Conservation (phyloP, 148 eudicot species). For the Dysphania ambrosioides region DNA sequence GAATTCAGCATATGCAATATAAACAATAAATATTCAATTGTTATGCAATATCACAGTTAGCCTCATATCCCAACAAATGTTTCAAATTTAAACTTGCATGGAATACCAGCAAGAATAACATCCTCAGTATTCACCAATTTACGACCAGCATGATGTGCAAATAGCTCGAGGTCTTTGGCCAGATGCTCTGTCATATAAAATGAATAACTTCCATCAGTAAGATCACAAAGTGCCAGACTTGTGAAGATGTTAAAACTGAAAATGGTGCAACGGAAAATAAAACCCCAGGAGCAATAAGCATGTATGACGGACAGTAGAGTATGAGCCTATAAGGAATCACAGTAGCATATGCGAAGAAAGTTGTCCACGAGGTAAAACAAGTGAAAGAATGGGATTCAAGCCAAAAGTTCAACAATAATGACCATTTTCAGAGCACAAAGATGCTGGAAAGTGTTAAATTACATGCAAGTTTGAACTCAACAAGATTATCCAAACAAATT, state of each 20-base stretch:
- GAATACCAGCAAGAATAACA: constrained; percentile 83
- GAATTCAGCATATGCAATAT: not conserved
- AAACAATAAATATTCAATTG: not conserved
- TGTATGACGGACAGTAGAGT: not conserved
- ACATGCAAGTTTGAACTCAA: not conserved
- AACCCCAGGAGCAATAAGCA: not conserved
- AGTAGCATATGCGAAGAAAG: not conserved
- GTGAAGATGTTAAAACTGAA: not conserved
- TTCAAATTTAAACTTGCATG: constrained; percentile 1
- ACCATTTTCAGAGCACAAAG: not conserved
- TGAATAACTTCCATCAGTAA: constrained; percentile 19
- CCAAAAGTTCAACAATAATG: not conserved
- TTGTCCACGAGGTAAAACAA: not conserved
- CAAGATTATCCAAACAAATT: not conserved
- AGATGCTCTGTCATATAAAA: constrained; percentile 64
- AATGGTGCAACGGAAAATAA: not conserved
- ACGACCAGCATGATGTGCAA: constrained; percentile 90
- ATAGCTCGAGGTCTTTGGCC: constrained; percentile 85
- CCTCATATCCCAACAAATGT: not conserved
- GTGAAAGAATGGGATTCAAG: not conserved
- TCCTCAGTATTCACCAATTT: constrained; percentile 89
- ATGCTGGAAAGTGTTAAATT: not conserved
- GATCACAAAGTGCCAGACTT: too few relatives aligned
- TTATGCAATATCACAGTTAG: not conserved
- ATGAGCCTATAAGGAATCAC: not conserved